phyloP scores from a whole-genome alignment of 108 stramenopile species.

The Cylindrotheca fusiformis region DNA sequence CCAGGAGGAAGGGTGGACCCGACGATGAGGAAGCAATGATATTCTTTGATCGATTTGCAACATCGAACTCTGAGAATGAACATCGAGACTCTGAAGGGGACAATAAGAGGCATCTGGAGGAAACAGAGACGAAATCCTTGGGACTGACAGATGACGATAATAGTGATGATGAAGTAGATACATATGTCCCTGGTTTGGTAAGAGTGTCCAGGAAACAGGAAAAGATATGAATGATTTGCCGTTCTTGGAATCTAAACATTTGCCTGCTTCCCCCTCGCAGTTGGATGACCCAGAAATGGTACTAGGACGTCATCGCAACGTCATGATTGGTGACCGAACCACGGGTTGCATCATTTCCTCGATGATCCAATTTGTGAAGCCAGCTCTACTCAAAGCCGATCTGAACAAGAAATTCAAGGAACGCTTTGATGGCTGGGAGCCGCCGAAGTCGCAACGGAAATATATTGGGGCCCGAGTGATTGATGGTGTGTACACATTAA shows the following conservation, averaged over 20 bases:
- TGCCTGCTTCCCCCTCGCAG: background rate
- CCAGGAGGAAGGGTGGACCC: background rate
- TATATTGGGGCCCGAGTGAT: slow-evolving; percentile 76
- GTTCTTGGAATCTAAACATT: slow-evolving; percentile 35
- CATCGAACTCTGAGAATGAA: background rate
- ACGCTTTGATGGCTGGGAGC: slow-evolving; percentile 89
- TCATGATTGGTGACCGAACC: slow-evolving; percentile 81
- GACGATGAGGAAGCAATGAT: slow-evolving; percentile 7
- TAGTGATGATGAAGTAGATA: slow-evolving; percentile 33
- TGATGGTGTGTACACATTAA: slow-evolving; percentile 77
- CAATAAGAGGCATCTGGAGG: background rate
- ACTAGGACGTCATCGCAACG: slow-evolving; percentile 81
- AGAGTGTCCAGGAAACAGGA: no score
- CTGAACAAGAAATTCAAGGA: slow-evolving; percentile 93
- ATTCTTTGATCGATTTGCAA: slow-evolving; percentile 35
- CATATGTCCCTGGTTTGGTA: slow-evolving; percentile 25
- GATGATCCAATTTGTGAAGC: slow-evolving; percentile 88
- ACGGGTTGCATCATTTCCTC: slow-evolving; percentile 82
- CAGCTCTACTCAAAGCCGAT: slow-evolving; percentile 82
- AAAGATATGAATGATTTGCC: background rate
- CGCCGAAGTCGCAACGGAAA: slow-evolving; percentile 55
- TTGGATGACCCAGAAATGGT: slow-evolving; percentile 88
- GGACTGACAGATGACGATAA: slow-evolving; percentile 13
- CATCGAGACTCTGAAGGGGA: slow-evolving; percentile 14
- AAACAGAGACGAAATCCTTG: background rate